Evolutionary conservation across 441 rosid genomes (phyloP), one percentile per base, ranked within the genome.

Genomic region (Geranium incanum): DNA sequence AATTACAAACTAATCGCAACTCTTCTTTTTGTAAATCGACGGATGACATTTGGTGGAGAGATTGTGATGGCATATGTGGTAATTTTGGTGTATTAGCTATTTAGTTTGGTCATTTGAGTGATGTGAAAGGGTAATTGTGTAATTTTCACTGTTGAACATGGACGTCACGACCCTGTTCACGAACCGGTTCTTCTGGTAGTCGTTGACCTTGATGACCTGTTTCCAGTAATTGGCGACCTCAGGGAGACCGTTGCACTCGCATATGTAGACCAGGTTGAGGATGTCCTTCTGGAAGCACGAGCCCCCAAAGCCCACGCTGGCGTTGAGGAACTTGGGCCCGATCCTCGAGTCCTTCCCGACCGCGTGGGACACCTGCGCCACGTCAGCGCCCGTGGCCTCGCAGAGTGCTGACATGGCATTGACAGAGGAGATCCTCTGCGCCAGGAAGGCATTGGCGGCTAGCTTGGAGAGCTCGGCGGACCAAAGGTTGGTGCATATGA

Each of bases 361-460:
- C 66, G 98, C 88, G 67, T 74, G 85, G 3, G 98, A 77, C 55
- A 93, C 98, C 77, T 93, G 83, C 0, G 89, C 64, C 68, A 93
- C 95, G 78, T 93, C 85, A 13, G 98, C 98, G 0, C 98, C 98
- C 4, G 98, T 93, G 59, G 94, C 91, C 80, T 93, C 98, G 57
- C 97, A 93, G 33, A 93, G 95, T 50, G 97, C 97, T 0, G 98
- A 93, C 97, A 91, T 91, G 19, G 98, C 96, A 73, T 93, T 93
- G 37, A 91, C 97, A 5, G 98, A 93, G 18, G 97, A 91, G 66
- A 93, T 93, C 82, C 97, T 89, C 84, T 93, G 98, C 3, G 98
- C 98, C 83, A 93, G 75, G 77, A 93, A 87, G 72, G 98, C 98
- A 62, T 93, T 93, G 66, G 98, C 96, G 23, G 97, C 97, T 36